phyloP scores from a whole-genome alignment of 2,329 filamentous ascomycete species.

The Monilinia fructigena region DNA sequence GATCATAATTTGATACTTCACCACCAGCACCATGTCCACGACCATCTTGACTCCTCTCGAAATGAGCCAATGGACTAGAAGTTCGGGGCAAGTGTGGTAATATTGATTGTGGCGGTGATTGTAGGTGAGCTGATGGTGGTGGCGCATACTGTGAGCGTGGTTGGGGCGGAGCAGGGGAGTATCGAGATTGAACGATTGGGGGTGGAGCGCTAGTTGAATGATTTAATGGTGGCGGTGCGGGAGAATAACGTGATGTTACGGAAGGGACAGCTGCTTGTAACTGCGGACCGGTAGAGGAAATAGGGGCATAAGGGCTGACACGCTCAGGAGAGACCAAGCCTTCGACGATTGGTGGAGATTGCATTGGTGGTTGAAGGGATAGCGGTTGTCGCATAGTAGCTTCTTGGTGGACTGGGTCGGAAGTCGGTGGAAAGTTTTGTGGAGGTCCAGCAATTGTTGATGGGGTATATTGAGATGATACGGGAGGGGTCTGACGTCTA shows the following conservation, averaged over 20 bases:
- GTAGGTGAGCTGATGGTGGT: constrained; percentile 32
- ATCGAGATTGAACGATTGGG: constrained; percentile 39
- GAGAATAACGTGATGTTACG: constrained; percentile 59
- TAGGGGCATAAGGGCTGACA: constrained; percentile 38
- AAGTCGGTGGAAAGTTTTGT: constrained; percentile 22
- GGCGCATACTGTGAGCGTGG: constrained; percentile 33
- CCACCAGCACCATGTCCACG: constrained; percentile 28
- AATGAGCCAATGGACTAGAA: constrained; percentile 65
- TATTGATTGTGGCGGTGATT: constrained; percentile 45
- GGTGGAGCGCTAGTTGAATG: constrained; percentile 45
- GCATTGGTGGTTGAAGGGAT: constrained; percentile 26
- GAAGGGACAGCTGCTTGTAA: constrained; percentile 34
- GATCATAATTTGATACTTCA: constrained; percentile 47
- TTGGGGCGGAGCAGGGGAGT: constrained; percentile 44
- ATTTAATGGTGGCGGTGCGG: constrained; percentile 47
- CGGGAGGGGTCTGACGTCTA: constrained; percentile 44
- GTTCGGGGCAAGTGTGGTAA: constrained; percentile 62
- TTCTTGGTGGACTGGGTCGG: constrained; percentile 16
- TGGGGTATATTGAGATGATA: constrained; percentile 31
- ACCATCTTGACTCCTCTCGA: constrained; percentile 45
- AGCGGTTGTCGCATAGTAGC: constrained; percentile 21
- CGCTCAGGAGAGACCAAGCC: constrained; percentile 39
- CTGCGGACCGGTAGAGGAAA: constrained; percentile 29
- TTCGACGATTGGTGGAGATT: constrained; percentile 27
- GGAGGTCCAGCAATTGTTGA: constrained; percentile 21